Evolutionary conservation across 176 grass and related monocot genomes (phyloP).

Genomic region (Zizania latifolia): DNA sequence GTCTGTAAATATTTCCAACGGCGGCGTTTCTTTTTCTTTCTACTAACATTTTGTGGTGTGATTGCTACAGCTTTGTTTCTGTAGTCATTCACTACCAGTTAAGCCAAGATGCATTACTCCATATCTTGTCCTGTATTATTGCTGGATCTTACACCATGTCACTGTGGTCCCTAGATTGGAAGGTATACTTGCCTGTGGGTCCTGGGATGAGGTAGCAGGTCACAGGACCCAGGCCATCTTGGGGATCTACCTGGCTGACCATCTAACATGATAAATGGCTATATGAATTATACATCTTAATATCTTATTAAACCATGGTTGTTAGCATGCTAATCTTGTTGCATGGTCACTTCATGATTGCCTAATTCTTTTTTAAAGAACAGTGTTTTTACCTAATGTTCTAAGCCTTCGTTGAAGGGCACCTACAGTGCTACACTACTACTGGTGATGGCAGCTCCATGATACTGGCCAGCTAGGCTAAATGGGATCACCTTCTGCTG

Average conservation of each 20-base stretch:
- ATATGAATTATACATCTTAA: neutral
- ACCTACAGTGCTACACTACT: neutral
- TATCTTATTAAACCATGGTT: conserved; percentile 18
- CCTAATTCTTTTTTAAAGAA: conserved; percentile 8
- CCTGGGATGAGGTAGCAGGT: neutral
- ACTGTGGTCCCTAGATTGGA: conserved; percentile 20
- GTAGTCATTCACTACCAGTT: neutral
- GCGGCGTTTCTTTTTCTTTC: neutral
- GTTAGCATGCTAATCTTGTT: conserved; percentile 32
- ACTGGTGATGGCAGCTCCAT: conserved; percentile 22
- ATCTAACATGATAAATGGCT: conserved; percentile 23
- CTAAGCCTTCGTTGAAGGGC: conserved; percentile 11
- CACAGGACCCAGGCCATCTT: neutral
- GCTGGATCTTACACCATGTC: conserved; percentile 7
- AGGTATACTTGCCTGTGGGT: conserved; percentile 14
- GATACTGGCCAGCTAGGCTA: conserved; percentile 19
- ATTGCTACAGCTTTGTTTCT: neutral
- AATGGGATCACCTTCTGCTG: neutral
- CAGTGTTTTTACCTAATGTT: conserved; percentile 44
- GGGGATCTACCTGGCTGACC: conserved; percentile 15
- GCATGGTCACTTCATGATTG: conserved; percentile 2
- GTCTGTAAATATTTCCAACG: neutral
- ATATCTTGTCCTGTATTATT: neutral
- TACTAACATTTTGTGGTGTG: neutral
- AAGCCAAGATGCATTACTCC: neutral